Evolutionary conservation across 306 rosid species (phyloP).

Genomic region (Sindora glabra): DNA sequence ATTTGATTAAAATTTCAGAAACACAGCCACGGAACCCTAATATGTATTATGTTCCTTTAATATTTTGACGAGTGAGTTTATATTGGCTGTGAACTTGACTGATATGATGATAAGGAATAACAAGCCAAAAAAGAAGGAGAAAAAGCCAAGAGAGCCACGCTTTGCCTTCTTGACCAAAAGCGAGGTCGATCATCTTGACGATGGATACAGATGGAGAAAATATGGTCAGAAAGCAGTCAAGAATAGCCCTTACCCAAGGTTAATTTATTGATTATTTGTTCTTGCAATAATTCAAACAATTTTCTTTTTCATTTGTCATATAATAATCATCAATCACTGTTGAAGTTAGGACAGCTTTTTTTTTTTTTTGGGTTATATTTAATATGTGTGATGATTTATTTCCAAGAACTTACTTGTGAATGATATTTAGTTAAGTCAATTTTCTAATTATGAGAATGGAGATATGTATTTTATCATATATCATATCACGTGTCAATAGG

Average conservation of each 20-base stretch:
- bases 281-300: neutral
- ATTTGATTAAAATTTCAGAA: neutral
- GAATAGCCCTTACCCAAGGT: slow-evolving; percentile 77
- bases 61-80: neutral
- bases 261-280: neutral
- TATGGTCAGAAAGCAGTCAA: slow-evolving; percentile 76
- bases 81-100: slow-evolving; percentile 7
- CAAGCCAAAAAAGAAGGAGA: slow-evolving; percentile 42
- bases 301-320: too few species aligned
- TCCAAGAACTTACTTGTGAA: too few species aligned
- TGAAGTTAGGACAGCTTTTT: too few species aligned
- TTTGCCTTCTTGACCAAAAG: slow-evolving; percentile 70
- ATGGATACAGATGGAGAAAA: slow-evolving; percentile 76
- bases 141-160: slow-evolving; percentile 44
- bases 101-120: slow-evolving; percentile 15
- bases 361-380: too few species aligned
- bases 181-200: slow-evolving; percentile 66
- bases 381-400: too few species aligned
- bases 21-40: slow-evolving; percentile 24
- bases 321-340: too few species aligned
- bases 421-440: too few species aligned
- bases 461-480: too few species aligned
- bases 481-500: too few species aligned
- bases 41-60: neutral
- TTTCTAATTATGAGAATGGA: too few species aligned